These are phyloP conservation scores for Gossypium schwendimanii DNA, from an alignment of 441 rosid species.

Conservation along the genomic window DNA sequence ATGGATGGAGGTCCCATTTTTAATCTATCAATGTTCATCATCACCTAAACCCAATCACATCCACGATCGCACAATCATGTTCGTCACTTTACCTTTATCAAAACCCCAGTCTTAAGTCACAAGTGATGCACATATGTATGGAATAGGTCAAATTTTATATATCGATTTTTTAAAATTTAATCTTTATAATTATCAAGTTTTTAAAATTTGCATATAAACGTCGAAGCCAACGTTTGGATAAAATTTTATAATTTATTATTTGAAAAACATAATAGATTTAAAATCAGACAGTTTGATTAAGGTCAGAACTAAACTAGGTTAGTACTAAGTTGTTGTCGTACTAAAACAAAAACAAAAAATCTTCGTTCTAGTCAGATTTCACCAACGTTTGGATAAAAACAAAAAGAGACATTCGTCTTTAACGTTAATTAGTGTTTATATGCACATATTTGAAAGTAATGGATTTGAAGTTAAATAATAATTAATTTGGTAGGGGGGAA, in stretches of 20 bases:
- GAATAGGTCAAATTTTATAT: no score
- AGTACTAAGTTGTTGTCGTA: neutral
- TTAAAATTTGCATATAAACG: neutral
- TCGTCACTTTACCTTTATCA: neutral
- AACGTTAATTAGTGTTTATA: neutral
- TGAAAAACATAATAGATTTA: neutral
- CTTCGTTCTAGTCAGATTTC: neutral
- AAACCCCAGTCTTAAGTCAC: slow-evolving; percentile 8
- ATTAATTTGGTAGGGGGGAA: neutral
- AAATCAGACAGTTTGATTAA: neutral
- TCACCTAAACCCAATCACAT: slow-evolving; percentile 10
- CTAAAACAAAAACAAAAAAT: neutral
- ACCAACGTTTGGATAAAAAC: neutral
- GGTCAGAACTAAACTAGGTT: neutral
- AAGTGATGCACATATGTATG: neutral
- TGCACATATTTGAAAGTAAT: neutral
- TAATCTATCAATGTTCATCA: slow-evolving; percentile 8
- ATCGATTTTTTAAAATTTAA: no score
- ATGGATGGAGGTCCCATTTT: slow-evolving; percentile 12
- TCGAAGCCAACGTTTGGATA: neutral
- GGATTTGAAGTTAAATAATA: neutral
- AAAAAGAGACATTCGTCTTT: neutral
- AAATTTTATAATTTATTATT: neutral
- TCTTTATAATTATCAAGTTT: no score
- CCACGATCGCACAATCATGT: slow-evolving; percentile 15